Evolutionary conservation across 192 early-diverging fungal species (phyloP).

Genomic region (Coemansia sp.): DNA sequence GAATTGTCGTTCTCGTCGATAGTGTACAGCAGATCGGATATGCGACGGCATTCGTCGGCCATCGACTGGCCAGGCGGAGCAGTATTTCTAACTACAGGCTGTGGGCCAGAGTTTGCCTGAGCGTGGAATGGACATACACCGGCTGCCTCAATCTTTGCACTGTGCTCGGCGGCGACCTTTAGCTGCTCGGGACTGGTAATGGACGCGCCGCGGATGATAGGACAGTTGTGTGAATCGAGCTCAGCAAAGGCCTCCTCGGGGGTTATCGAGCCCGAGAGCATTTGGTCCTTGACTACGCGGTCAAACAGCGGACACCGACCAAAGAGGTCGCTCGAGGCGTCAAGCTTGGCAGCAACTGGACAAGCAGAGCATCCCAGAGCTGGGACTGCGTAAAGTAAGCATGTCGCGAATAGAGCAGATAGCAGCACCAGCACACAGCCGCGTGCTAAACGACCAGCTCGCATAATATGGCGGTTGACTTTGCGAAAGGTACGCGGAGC

Average conservation of each 20-base stretch:
- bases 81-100: background rate
- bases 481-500: background rate
- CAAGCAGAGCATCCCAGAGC: background rate
- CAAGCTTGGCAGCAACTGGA: background rate
- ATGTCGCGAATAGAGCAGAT: background rate
- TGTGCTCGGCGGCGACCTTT: constrained; percentile 25
- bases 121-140: constrained; percentile 35
- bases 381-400: background rate
- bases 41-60: constrained; percentile 47
- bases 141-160: constrained; percentile 6
- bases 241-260: constrained; percentile 49
- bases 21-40: constrained; percentile 48
- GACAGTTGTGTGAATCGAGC: constrained; percentile 51
- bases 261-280: constrained; percentile 40
- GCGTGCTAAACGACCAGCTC: constrained; percentile 2
- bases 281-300: constrained; percentile 32
- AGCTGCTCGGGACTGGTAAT: constrained; percentile 49
- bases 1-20: constrained; percentile 22
- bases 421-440: background rate
- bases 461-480: background rate
- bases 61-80: constrained; percentile 43
- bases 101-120: constrained; percentile 15
- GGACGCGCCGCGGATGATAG: constrained; percentile 49
- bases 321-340: constrained; percentile 21
- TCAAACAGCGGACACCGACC: constrained; percentile 48